Conservation (phyloP, 441 rosid species). For the Eutrema salsugineum region DNA sequence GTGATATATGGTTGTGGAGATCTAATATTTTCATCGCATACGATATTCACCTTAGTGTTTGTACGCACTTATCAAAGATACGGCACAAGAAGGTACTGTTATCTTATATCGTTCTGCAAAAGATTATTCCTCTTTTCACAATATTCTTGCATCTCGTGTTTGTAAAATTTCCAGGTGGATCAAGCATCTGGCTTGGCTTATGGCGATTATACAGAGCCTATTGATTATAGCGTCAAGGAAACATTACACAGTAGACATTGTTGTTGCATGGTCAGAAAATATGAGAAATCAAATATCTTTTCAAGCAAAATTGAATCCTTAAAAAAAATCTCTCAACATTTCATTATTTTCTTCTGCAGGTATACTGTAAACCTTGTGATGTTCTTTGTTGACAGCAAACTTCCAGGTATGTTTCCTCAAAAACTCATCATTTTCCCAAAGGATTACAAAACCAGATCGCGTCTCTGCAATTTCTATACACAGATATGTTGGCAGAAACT, state of each 20-base stretch:
- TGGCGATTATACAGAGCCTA: slow-evolving; percentile 48
- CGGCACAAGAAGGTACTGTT: slow-evolving; percentile 62
- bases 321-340: background rate
- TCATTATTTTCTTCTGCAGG: slow-evolving; percentile 30
- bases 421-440: background rate
- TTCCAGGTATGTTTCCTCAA: slow-evolving; percentile 37
- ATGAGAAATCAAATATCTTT: background rate
- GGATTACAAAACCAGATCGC: background rate
- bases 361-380: slow-evolving; percentile 50
- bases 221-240: slow-evolving; percentile 50
- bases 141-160: slow-evolving; percentile 5
- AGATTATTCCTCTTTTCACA: background rate
- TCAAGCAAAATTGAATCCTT: background rate
- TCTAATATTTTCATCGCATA: slow-evolving; percentile 90
- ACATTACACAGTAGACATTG: slow-evolving; percentile 51
- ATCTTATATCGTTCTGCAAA: background rate
- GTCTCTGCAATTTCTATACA: background rate
- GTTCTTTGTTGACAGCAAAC: slow-evolving; percentile 40
- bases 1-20: slow-evolving; percentile 87
- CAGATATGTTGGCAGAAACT: background rate
- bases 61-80: slow-evolving; percentile 80
- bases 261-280: slow-evolving; percentile 36
- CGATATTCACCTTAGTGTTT: slow-evolving; percentile 82
- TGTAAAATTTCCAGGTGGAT: slow-evolving; percentile 32
- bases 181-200: slow-evolving; percentile 44